These are phyloP conservation scores for Boletus subparvulus DNA, from an alignment of 768 basidiomycete species.

Conservation along the genomic window DNA sequence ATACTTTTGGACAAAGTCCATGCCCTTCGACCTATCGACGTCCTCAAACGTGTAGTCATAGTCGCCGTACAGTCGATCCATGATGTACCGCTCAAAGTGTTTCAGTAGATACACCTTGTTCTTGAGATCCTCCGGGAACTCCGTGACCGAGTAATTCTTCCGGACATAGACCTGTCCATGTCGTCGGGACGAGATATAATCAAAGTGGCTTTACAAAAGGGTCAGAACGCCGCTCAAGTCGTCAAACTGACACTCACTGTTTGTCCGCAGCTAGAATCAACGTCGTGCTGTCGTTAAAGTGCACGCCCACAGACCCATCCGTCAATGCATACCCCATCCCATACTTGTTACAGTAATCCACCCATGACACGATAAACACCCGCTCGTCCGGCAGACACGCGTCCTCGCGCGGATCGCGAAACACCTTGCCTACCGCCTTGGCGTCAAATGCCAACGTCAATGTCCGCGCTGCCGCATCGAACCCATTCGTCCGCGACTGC, in stretches of 20 bases:
- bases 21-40: conserved; percentile 63
- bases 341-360: conserved; percentile 98
- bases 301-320: conserved; percentile 90
- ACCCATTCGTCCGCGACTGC: conserved; percentile 48
- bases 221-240: not conserved
- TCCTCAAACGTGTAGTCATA: conserved; percentile 83
- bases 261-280: conserved; percentile 85
- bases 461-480: conserved; percentile 62
- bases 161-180: conserved; percentile 68
- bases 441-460: conserved; percentile 66
- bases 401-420: conserved; percentile 62
- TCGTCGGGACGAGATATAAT: conserved; percentile 74
- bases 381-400: conserved; percentile 58
- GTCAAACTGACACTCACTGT: conserved; percentile 50
- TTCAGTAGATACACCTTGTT: conserved; percentile 90
- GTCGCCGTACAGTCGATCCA: conserved; percentile 83
- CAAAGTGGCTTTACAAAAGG: conserved; percentile 60
- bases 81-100: conserved; percentile 94
- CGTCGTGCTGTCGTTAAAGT: conserved; percentile 95
- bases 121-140: conserved; percentile 80
- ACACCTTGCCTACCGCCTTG: conserved; percentile 58
- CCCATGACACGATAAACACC: conserved; percentile 97
- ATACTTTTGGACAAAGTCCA: conserved; percentile 96
- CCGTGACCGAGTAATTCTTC: conserved; percentile 65
- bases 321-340: conserved; percentile 99